Base-by-base conservation (phyloP, 2,329 filamentous ascomycete species). In the Polychaeton citri region DNA sequence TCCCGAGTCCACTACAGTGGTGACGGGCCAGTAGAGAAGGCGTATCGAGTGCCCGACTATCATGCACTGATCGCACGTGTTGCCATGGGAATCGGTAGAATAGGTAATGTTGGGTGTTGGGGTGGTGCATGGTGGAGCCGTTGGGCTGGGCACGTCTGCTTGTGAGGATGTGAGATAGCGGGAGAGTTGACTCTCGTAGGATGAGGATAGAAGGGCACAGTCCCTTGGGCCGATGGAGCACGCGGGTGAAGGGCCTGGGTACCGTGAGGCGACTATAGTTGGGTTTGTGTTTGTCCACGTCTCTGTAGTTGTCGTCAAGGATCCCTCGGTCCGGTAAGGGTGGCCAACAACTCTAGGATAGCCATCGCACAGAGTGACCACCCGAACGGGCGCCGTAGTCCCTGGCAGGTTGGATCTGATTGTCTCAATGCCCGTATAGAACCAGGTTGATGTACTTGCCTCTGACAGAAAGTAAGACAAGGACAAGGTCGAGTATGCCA, bases 21-120 rank as follows among this genome's bases (percentile, higher is more conserved):
- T 40, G n/a, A 49, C 38, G 3, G 46, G 46, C 46, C 46, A 49
- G 30, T 46, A 49, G 19, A 49, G 37, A 4, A 49, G 35, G 24
- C 38, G 33, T 7, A 40, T 43, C 10, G 36, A 35, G 3, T 33
- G 36, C 2, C 35, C 45, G 5, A 38, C 35, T 13, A 48, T 41
- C 21, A 34, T 21, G 26, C 42, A 43, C 8, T 39, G 36, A 19
- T 36, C 9, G 30, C 42, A 39, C 19, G 31, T 19, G 9, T 20
- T 13, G 20, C 37, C 26, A 17, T 33, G 7, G 2, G 28, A 15
- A 17, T 36, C 30, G 5, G 31, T 39, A 4, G 36, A 37, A 15
- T 38, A 40, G 16, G 38, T 28, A n/a, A 38, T 32, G 4, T 39
- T 24, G 13, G 37, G 28, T n/a, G 30, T 36, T 17, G 34, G 41